A percentile compares a stretch with the other conserved stretches of the same genome.
phyloP scores from a whole-genome alignment of 768 basidiomycete genomes.

The Russula ochroleuca region DNA sequence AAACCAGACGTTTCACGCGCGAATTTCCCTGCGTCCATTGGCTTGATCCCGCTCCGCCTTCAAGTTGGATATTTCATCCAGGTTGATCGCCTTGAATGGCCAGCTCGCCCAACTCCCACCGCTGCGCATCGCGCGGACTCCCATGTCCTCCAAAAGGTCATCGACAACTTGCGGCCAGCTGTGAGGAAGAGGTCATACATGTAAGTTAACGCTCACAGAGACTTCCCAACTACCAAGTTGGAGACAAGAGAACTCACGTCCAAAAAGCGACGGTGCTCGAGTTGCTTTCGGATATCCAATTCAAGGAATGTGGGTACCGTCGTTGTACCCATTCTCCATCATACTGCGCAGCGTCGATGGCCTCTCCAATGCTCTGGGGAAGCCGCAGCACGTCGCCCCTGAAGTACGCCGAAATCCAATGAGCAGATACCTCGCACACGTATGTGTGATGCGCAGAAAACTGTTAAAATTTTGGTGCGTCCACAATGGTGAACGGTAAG shows the following conservation, averaged over 20 bases:
- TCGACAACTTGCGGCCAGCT: conserved; percentile 63
- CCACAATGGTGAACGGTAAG: neutral
- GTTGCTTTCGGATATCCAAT: conserved; percentile 51
- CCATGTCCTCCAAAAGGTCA: conserved; percentile 57
- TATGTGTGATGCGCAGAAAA: conserved; percentile 55
- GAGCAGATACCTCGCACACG: conserved; percentile 49
- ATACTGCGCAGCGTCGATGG: conserved; percentile 41
- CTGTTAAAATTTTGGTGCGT: conserved; percentile 34
- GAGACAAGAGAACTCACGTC: conserved; percentile 37
- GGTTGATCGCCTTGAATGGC: conserved; percentile 51
- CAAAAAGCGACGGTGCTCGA: conserved; percentile 48
- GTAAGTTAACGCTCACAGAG: neutral
- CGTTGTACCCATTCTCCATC: conserved; percentile 50
- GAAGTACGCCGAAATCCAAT: conserved; percentile 66
- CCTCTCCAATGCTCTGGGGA: conserved; percentile 44
- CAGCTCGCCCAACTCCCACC: conserved; percentile 66
- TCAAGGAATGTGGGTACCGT: conserved; percentile 49
- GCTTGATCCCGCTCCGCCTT: conserved; percentile 43
- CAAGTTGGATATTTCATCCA: conserved; percentile 46
- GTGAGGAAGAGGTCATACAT: neutral
- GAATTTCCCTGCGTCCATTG: conserved; percentile 28
- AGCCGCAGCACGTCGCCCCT: conserved; percentile 48
- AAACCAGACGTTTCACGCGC: neutral
- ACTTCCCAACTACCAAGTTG: neutral
- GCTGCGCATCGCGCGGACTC: conserved; percentile 46